Evolutionary conservation across 2,329 filamentous ascomycete genomes (phyloP), one percentile per base, ranked within the genome.

Genomic region (Capronia americana): DNA sequence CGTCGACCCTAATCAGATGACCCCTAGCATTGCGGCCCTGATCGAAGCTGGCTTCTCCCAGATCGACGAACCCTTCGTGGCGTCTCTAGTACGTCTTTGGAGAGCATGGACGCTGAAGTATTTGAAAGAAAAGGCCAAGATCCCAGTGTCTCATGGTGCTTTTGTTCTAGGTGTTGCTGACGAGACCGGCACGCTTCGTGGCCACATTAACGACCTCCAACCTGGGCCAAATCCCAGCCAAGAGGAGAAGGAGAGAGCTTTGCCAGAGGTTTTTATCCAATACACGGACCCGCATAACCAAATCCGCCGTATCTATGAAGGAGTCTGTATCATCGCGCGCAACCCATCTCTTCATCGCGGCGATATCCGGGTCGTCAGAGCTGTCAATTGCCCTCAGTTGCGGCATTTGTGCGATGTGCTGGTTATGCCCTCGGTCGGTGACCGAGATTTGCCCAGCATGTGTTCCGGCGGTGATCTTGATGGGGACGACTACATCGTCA

Each of bases 261-360:
- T 96, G 1, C 93, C 95, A 0, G 89, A 99, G 74, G 92, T 99
- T 8, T 99, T 98, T 74, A 76, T 98, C 0, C 93, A 97, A 74
- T 82, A 97, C 0, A 88, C 89, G 0, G 84, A 86, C 8, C 58
- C 58, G 6, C 81, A 83, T 0, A 80, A 84, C 8, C 81, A 83
- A 38, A 80, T 83, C 24, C 89, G 90, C 72, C 85, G 82, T 59
- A 81, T 94, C 0, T 85, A 97, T 26, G 83, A 88, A 67, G 93
- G 93, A 0, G 74, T 92, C 2, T 98, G 95, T 73, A 82, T 96
- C 6, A 83, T 99, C 0, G 93, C 93, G 1, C 89, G 95, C 28
- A 99, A 99, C 72, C 95, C 95, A 0, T 97, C 94, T 0, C 84
- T 99, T 6, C 94, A 99, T 73, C 91, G 93, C 0, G 95, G 95